Evolutionary conservation across 306 rosid species (phyloP).

Genomic region (Cucumis cinereus): DNA sequence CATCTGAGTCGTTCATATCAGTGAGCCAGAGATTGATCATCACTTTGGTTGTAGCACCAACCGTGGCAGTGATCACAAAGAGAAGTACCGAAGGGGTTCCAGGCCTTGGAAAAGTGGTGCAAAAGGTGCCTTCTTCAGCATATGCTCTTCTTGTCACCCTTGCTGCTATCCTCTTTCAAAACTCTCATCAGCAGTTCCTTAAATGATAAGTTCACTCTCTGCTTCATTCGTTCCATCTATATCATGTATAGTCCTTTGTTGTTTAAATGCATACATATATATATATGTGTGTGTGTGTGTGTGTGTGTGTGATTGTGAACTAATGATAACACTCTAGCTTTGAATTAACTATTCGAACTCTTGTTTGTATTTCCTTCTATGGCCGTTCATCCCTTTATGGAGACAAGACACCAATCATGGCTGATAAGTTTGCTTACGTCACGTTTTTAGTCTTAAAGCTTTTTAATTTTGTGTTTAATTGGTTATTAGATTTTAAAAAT

Average conservation of each 20-base stretch:
- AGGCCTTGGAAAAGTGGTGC: constrained; percentile 60
- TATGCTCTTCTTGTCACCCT: constrained; percentile 64
- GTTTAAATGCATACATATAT: neutral
- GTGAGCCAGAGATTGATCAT: constrained; percentile 57
- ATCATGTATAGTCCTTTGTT: neutral
- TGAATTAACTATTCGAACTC: neutral
- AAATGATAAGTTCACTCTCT: neutral
- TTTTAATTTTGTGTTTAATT: neutral
- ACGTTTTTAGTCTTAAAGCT: too few relatives aligned
- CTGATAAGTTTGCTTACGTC: neutral
- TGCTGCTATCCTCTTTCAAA: constrained; percentile 41
- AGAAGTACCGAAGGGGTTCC: constrained; percentile 84
- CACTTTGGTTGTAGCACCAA: constrained; percentile 69
- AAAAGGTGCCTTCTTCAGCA: constrained; percentile 50
- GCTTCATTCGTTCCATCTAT: neutral
- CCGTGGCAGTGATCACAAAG: constrained; percentile 73
- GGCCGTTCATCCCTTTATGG: neutral
- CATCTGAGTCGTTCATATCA: constrained; percentile 35
- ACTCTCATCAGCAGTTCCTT: neutral
- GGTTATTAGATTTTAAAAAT: too few relatives aligned
- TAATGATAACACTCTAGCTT: neutral
- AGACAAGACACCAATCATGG: too few relatives aligned
- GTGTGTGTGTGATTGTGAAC: neutral
- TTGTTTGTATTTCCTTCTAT: neutral
- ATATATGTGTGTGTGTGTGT: too few relatives aligned